Evolutionary conservation across 495 filamentous ascomycete genomes (phyloP), one percentile per base, ranked within the genome.

Genomic region (Cercophora sp.): DNA sequence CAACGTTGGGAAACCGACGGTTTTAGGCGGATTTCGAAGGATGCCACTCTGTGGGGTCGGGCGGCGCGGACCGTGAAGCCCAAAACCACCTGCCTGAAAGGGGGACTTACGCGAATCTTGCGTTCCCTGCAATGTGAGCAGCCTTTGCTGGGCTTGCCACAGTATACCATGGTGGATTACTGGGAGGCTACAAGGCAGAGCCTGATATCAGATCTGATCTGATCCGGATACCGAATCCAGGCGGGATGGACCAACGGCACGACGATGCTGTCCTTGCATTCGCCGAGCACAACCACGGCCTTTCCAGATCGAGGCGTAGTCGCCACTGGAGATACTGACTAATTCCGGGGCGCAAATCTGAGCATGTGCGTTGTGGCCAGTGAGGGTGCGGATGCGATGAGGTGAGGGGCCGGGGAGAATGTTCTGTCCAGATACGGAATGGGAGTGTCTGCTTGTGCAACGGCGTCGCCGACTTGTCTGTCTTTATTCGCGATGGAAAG

Each of bases 71-170:
- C 27, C 16, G 29, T n/a, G 32, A 9, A 13, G 8, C 31, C 23
- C 44, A 16, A 10, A 13, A 18, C 13, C 48, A 51, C 48, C 48
- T 51, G 48, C 48, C 48, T 10, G 24, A 51, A 42, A 40, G 25
- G 48, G 48, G 36, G 48, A 51, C 48, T 42, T 51, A 51, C 48
- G 48, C 48, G 48, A 51, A 51, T 56, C 34, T 77, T 77, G 52
- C 67, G 64, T 54, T 73, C 63, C 52, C 84, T 77, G 65, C 85
- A 88, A 51, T 76, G 83, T 48, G 79, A 79, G 63, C 85, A 87
- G 35, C 83, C 82, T 58, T 82, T 82, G 55, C 83, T 86, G 57
- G 83, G 84, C 57, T 85, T 87, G 25, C 85, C 84, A 60, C 79
- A 79, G 64, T 87, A 86, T n/a, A 87, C 84, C 84, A 87, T 88